Base-by-base conservation (phyloP, 805 yeast genomes). In the Sugiyamaella qingdaonensis region DNA sequence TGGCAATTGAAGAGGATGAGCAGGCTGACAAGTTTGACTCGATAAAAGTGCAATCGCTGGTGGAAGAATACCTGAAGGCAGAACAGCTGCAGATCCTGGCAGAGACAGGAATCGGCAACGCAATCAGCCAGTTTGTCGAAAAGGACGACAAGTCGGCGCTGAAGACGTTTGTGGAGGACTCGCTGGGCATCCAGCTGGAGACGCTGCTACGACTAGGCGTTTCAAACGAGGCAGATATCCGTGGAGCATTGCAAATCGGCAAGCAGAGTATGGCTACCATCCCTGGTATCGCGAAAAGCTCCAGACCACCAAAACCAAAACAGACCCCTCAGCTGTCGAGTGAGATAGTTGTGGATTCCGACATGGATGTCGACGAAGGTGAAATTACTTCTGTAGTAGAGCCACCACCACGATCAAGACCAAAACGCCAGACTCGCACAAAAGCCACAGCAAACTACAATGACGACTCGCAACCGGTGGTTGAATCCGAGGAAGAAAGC, bases 91-190 rank as follows among this genome's bases (percentile, higher is more conserved):
- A 83, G 2, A 68, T 92, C 43, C 68, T 92, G n/a, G 86, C 89
- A 0, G 92, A 87, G 58, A 68, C 73, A 10, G 95, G 94, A 0
- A 76, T 91, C 66, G 81, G 81, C 47, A 80, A 82, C 33, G 92
- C 95, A 0, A 79, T 94, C 1, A 78, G 79, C 50, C 78, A 76
- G 52, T 86, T 82, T 64, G 83, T 94, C 2, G 89, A 85, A 43
- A 88, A 87, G 58, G 97, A 90, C 55, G 96, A 91, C 65, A 87
- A 85, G 63, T 71, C 74, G 34, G 82, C 91, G 0, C 70, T 92
- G 48, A 81, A 79, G 48, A 44, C 58, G 73, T 68, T 68, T 54
- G 73, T 72, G 1, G 73, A 70, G 14, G 58, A 56, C 0, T 58
- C 74, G 1, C 59, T 68, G 45, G 57, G 57, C 32, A 48, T 50